Evolutionary conservation across 2,329 filamentous ascomycete species (phyloP).

Genomic region (Xylaria sp.): DNA sequence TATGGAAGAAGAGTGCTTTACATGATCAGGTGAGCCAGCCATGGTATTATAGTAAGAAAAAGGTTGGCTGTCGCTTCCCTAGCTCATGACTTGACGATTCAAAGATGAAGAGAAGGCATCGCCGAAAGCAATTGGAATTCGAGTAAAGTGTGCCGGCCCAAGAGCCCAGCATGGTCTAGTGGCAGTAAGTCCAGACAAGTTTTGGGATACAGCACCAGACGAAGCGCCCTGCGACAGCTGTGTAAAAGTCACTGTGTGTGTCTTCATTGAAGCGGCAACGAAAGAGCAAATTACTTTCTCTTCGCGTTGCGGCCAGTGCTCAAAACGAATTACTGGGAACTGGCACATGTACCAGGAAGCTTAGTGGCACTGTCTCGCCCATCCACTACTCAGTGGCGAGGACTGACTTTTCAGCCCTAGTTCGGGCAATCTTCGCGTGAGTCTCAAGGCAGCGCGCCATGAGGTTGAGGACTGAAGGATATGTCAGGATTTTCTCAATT

Average conservation of each 20-base stretch:
- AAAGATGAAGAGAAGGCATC: slow-evolving; percentile 2
- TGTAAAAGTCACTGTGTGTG: background rate
- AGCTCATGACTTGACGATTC: slow-evolving; percentile 8
- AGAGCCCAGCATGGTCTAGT: background rate
- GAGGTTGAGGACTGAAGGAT: slow-evolving; percentile 59
- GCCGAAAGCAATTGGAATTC: background rate
- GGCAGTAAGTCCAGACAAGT: slow-evolving; percentile 5
- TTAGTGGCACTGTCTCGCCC: background rate
- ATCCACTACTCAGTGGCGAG: slow-evolving; percentile 52
- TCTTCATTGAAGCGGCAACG: background rate
- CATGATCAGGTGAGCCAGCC: slow-evolving; percentile 19
- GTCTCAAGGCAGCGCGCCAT: slow-evolving; percentile 67
- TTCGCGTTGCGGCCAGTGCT: slow-evolving; percentile 4
- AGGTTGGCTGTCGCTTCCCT: background rate
- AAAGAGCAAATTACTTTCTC: slow-evolving; percentile 6
- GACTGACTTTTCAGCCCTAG: slow-evolving; percentile 64
- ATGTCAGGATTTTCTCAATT: slow-evolving; percentile 23
- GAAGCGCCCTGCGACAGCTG: background rate
- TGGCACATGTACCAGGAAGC: background rate
- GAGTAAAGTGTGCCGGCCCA: slow-evolving; percentile 2
- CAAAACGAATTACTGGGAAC: slow-evolving; percentile 5
- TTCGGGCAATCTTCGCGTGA: slow-evolving; percentile 64
- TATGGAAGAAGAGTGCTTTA: slow-evolving; percentile 20
- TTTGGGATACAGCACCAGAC: background rate
- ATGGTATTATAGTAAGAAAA: slow-evolving; percentile 21